Percentiles rank a stretch among this genome's conserved stretches.
Conservation (phyloP, 345 rosid species). For the Turnera subulata region DNA sequence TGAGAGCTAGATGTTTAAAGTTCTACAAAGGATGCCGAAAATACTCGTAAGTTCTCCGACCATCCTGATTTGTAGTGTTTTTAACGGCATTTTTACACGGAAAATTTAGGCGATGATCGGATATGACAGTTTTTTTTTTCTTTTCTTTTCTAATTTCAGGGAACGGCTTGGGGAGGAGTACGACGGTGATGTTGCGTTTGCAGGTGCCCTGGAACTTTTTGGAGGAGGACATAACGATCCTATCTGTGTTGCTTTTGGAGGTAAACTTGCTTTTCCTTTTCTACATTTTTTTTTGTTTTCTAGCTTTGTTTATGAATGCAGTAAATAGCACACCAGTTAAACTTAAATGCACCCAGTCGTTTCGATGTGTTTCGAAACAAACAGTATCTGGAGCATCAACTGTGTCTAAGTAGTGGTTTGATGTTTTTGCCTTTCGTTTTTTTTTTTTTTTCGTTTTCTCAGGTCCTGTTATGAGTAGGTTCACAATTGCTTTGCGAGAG, state of each 20-base stretch:
- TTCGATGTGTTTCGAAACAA: no score
- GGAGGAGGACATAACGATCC: conserved; percentile 76
- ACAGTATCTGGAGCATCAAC: no score
- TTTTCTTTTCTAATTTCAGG: conserved; percentile 26
- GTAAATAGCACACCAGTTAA: no score
- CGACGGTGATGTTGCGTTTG: conserved; percentile 52
- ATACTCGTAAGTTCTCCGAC: conserved; percentile 42
- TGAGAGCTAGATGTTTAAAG: conserved; percentile 50
- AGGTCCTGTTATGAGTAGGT: conserved; percentile 76
- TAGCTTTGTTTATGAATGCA: no score
- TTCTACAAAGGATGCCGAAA: conserved; percentile 66
- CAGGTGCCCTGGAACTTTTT: conserved; percentile 65
- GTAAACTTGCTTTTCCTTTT: conserved; percentile 21
- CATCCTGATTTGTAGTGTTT: neutral
- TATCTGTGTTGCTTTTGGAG: conserved; percentile 69
- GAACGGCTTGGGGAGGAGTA: conserved; percentile 70
- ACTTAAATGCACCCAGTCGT: no score
- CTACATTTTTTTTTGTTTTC: neutral
- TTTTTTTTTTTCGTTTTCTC: neutral
- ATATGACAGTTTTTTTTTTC: no score
- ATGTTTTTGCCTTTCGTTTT: no score
- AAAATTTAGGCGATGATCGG: no score
- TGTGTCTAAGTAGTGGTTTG: no score
- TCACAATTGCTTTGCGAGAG: conserved; percentile 66
- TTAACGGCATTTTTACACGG: neutral